Conservation (phyloP, 495 filamentous ascomycete genomes). For the Lindgomyces ingoldianus region DNA sequence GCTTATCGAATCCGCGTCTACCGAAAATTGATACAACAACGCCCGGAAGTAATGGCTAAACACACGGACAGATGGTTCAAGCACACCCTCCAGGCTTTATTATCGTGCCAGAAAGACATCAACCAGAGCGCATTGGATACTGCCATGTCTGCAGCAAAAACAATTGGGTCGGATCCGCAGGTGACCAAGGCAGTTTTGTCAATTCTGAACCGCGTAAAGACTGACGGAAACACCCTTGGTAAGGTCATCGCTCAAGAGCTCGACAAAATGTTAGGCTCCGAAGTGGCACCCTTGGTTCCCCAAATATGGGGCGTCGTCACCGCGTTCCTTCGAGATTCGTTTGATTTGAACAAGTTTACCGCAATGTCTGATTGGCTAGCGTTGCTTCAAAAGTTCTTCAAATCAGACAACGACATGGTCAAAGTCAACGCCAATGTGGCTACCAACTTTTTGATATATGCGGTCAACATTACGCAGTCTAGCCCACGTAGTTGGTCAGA, state of each 20-base stretch:
- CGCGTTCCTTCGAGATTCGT: constrained; percentile 67
- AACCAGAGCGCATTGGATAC: constrained; percentile 70
- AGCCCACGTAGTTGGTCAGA: constrained; percentile 61
- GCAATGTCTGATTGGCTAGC: constrained; percentile 70
- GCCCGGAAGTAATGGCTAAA: constrained; percentile 62
- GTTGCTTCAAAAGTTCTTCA: constrained; percentile 81
- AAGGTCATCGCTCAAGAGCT: constrained; percentile 67
- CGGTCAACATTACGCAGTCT: constrained; percentile 60
- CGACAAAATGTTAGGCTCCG: constrained; percentile 64
- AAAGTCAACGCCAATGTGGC: constrained; percentile 76
- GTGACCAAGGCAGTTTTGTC: constrained; percentile 59
- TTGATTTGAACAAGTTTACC: constrained; percentile 68
- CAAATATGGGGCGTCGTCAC: constrained; percentile 84
- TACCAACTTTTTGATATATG: constrained; percentile 81
- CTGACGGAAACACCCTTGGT: constrained; percentile 60
- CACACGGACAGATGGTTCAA: constrained; percentile 70
- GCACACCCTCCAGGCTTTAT: constrained; percentile 76
- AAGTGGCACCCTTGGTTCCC: constrained; percentile 71
- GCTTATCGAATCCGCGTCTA: constrained; percentile 75
- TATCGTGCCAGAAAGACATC: constrained; percentile 75
- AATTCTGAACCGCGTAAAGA: constrained; percentile 44
- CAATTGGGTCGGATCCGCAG: constrained; percentile 63
- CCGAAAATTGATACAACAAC: constrained; percentile 68
- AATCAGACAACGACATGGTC: constrained; percentile 65
- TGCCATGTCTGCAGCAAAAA: constrained; percentile 65